Conservation (phyloP, 805 yeast genomes). For the Kuraishia cidri region DNA sequence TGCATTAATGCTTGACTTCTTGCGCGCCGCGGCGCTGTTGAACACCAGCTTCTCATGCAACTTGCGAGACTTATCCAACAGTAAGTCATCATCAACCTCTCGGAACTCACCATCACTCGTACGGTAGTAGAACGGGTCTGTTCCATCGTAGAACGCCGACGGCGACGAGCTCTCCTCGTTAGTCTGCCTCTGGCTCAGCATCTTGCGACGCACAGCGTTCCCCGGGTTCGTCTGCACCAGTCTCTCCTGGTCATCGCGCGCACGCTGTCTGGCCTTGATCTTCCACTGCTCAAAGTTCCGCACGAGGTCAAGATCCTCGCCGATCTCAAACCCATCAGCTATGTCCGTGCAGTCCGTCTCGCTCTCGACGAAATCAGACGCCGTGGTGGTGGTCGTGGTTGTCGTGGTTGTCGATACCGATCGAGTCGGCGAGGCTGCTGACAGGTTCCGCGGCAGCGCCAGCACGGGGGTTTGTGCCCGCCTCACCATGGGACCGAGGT, state of each 20-base stretch:
- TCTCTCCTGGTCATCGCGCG: slow-evolving; percentile 5
- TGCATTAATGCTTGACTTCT: too few species aligned
- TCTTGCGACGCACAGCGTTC: neutral
- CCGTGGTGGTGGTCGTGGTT: neutral
- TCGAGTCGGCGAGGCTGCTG: neutral
- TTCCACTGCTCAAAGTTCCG: slow-evolving; percentile 4
- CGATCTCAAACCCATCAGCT: slow-evolving; percentile 4
- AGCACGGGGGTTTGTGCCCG: too few species aligned
- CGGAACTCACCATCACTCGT: slow-evolving; percentile 3
- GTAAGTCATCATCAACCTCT: neutral
- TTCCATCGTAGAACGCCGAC: too few species aligned
- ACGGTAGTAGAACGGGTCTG: slow-evolving; percentile 3
- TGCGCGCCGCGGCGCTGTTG: neutral
- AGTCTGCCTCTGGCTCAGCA: neutral
- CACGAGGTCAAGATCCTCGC: slow-evolving; percentile 1
- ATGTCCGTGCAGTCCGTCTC: slow-evolving; percentile 6
- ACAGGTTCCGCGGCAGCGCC: too few species aligned
- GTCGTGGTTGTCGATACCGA: neutral
- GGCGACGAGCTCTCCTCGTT: neutral
- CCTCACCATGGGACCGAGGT: too few species aligned
- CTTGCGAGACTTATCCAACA: slow-evolving; percentile 1
- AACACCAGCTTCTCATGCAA: neutral
- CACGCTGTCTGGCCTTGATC: slow-evolving; percentile 4
- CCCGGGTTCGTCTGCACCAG: slow-evolving; percentile 4
- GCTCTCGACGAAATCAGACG: neutral